Evolutionary conservation across 2,329 filamentous ascomycete genomes (phyloP).

Genomic region (Rhinocladiella similis): DNA sequence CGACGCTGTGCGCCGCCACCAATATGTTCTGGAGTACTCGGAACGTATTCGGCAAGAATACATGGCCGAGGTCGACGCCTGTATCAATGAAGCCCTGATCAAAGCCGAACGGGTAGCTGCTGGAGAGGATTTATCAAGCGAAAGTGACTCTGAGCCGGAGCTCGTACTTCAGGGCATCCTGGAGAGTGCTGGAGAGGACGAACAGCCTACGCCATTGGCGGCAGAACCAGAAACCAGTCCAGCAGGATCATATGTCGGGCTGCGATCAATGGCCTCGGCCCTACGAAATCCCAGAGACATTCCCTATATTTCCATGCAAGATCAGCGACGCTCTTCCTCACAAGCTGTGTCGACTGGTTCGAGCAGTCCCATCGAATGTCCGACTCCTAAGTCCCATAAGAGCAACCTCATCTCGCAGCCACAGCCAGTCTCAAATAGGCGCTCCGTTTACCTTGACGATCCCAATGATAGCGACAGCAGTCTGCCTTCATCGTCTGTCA

Average conservation of each 20-base stretch:
- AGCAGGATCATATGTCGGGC: slow-evolving; percentile 21
- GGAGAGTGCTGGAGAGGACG: slow-evolving; percentile 16
- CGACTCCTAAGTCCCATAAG: slow-evolving; percentile 82
- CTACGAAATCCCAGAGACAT: slow-evolving; percentile 55
- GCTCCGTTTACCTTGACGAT: slow-evolving; percentile 78
- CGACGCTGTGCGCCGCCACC: slow-evolving; percentile 87
- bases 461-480: slow-evolving; percentile 87
- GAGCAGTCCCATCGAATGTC: slow-evolving; percentile 85
- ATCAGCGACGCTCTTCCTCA: slow-evolving; percentile 58
- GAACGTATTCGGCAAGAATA: slow-evolving; percentile 95
- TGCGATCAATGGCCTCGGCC: slow-evolving; percentile 55
- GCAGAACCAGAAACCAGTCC: slow-evolving; percentile 19
- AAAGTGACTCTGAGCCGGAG: slow-evolving; percentile 34
- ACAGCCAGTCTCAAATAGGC: slow-evolving; percentile 66
- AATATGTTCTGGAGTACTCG: slow-evolving; percentile 90
- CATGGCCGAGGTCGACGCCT: slow-evolving; percentile 88
- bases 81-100: slow-evolving; percentile 85
- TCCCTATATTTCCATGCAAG: slow-evolving; percentile 43
- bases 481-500: slow-evolving; percentile 73
- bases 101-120: slow-evolving; percentile 88
- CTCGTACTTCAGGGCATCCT: slow-evolving; percentile 23
- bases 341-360: slow-evolving; percentile 76
- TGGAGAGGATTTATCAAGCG: slow-evolving; percentile 68
- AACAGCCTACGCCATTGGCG: slow-evolving; percentile 17
- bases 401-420: slow-evolving; percentile 60